phyloP scores from a whole-genome alignment of 495 filamentous ascomycete genomes.

The Penicillium silybi region DNA sequence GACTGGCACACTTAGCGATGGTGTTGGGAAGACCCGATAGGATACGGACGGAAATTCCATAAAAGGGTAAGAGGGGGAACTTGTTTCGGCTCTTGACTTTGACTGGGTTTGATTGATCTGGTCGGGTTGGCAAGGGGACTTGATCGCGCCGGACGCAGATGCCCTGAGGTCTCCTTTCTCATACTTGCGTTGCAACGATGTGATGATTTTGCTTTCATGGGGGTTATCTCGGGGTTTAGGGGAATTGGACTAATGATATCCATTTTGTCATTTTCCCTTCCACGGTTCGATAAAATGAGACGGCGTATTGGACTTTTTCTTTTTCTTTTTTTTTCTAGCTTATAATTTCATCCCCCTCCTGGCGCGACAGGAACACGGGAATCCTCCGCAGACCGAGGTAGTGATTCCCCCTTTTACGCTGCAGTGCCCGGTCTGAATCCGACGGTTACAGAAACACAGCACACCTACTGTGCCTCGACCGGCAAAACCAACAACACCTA shows the following conservation, averaged over 20 bases:
- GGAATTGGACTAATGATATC: background rate
- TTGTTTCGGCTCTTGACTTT: background rate
- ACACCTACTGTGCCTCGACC: background rate
- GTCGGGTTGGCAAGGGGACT: slow-evolving; percentile 8
- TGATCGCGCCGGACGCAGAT: slow-evolving; percentile 6
- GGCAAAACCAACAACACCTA: no score
- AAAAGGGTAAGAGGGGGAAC: background rate
- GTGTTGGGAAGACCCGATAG: background rate
- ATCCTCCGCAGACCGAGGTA: background rate
- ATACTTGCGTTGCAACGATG: no score
- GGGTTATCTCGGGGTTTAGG: no score
- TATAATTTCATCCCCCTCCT: background rate
- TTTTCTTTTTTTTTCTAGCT: background rate
- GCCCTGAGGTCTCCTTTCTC: background rate
- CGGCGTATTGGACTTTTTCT: no score
- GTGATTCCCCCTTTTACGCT: no score
- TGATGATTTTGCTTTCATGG: no score
- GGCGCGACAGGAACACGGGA: background rate
- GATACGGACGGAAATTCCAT: background rate
- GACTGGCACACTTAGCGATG: background rate
- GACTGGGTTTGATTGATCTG: slow-evolving; percentile 3
- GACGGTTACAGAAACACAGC: background rate
- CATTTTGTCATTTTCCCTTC: background rate
- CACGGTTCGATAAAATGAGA: no score
- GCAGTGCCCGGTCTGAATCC: background rate